Base-by-base conservation (phyloP, 225 moss, liverwort and hornwort genomes). In the Antitrichia curtipendula region DNA sequence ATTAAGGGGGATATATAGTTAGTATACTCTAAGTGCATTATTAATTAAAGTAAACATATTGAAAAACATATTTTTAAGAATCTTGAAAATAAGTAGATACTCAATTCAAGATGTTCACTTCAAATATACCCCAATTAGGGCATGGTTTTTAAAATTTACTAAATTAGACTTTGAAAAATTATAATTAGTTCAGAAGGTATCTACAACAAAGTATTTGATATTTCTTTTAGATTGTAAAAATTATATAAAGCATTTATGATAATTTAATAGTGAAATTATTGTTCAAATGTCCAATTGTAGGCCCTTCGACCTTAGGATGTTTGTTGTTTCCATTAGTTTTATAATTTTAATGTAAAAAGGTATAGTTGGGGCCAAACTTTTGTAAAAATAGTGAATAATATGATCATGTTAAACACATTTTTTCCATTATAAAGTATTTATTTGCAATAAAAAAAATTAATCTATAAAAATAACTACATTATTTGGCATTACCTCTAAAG, bases 161-260 rank as follows among this genome's bases (percentile, higher is more conserved):
- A 18, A 64, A 3, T 9, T 64, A 34, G 36, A 65, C 3, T 36
- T 65, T 36, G 20, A 64, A 65, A 34, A 65, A 65, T 36, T 5
- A 65, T 19, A 36, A 65, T 65, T 10, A 65, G 20, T 65, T n/a
- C 6, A 65, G 11, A 11, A 10, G 5, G 20, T 65, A 65, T 65
- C 14, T 0, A 34, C 9, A 64, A 64, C 1, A 62, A 15, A 62
- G 15, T 15, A 0, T 31, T 29, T 1, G n/a, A n/a, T 8, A 4
- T 9, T 8, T 64, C 21, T n/a, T n/a, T 21, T 4, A 0, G 17
- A 28, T n/a, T 36, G 0, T 20, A 6, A 20, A 65, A 21, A 32
- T 16, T 5, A 66, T n/a, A 2, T n/a, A 21, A 21, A n/a, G 4
- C 7, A n/a, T 66, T 66, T 22, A 12, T 6, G 11, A n/a, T n/a